These are phyloP conservation scores for Barnettozyma californica DNA, from an alignment of 805 yeast genomes.

Conservation along the genomic window DNA sequence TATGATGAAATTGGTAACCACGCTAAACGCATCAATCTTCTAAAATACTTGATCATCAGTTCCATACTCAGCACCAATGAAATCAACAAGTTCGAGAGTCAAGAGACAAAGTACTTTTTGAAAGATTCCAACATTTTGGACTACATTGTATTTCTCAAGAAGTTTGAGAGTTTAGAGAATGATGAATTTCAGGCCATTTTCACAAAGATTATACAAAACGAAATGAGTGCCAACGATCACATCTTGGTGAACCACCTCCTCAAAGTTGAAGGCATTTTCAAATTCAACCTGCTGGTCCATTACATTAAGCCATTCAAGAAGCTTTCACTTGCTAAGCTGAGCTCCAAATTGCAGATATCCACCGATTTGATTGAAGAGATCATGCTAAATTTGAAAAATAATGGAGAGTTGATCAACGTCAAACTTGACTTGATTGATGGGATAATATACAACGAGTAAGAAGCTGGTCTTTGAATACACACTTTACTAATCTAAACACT, in stretches of 20 bases:
- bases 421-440: slow-evolving; percentile 24
- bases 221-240: slow-evolving; percentile 12
- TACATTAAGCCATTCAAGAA: slow-evolving; percentile 26
- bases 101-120: slow-evolving; percentile 25
- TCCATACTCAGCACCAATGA: slow-evolving; percentile 50
- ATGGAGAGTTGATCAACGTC: slow-evolving; percentile 18
- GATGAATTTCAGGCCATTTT: slow-evolving; percentile 14
- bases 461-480: neutral
- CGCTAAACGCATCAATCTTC: slow-evolving; percentile 46
- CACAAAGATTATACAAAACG: slow-evolving; percentile 1
- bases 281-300: slow-evolving; percentile 21
- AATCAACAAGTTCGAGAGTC: slow-evolving; percentile 27
- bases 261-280: slow-evolving; percentile 18
- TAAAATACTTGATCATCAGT: slow-evolving; percentile 58
- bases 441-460: slow-evolving; percentile 18
- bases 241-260: slow-evolving; percentile 17
- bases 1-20: slow-evolving; percentile 65
- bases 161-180: slow-evolving; percentile 20
- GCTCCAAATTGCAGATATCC: slow-evolving; percentile 15
- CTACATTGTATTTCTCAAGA: slow-evolving; percentile 17
- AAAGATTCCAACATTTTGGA: slow-evolving; percentile 19
- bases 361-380: slow-evolving; percentile 22
- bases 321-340: slow-evolving; percentile 17
- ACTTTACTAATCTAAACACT: neutral
- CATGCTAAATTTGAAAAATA: slow-evolving; percentile 18